Percentiles rank a stretch among this genome's conserved stretches.
Evolutionary conservation across 2,329 filamentous ascomycete species (phyloP).

Genomic region (Elsinoe perseae): DNA sequence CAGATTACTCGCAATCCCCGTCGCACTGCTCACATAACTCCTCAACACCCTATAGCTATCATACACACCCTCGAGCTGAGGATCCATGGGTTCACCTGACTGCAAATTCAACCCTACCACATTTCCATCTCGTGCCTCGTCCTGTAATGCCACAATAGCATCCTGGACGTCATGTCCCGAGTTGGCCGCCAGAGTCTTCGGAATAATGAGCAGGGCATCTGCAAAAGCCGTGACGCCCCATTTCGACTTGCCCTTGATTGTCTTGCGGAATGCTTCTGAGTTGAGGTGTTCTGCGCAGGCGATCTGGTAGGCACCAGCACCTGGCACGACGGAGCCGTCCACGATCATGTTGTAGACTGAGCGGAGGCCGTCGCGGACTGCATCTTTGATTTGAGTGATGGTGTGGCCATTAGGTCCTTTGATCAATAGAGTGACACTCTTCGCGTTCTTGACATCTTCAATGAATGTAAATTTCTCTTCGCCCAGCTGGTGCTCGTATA

Average conservation of each 20-base stretch:
- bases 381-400: conserved; percentile 93
- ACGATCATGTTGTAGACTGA: conserved; percentile 99
- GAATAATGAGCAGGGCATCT: conserved; percentile 88
- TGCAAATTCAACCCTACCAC: conserved; percentile 78
- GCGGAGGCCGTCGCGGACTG: conserved; percentile 85
- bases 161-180: conserved; percentile 96
- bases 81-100: conserved; percentile 91
- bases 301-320: conserved; percentile 91
- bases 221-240: conserved; percentile 93
- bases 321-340: conserved; percentile 91
- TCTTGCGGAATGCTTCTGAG: conserved; percentile 77
- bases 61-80: conserved; percentile 82
- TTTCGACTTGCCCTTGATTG: conserved; percentile 96
- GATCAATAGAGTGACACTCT: conserved; percentile 94
- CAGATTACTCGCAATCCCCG: conserved; percentile 91
- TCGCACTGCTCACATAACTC: conserved; percentile 88
- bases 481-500: conserved; percentile 94
- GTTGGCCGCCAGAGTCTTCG: conserved; percentile 94
- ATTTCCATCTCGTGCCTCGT: conserved; percentile 77
- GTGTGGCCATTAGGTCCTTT: conserved; percentile 97
- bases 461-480: conserved; percentile 99
- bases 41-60: conserved; percentile 93
- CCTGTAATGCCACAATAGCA: conserved; percentile 75
- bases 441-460: conserved; percentile 97
- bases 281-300: conserved; percentile 81